Conservation (phyloP, 495 filamentous ascomycete genomes). For the Talaromyces borbonicus region DNA sequence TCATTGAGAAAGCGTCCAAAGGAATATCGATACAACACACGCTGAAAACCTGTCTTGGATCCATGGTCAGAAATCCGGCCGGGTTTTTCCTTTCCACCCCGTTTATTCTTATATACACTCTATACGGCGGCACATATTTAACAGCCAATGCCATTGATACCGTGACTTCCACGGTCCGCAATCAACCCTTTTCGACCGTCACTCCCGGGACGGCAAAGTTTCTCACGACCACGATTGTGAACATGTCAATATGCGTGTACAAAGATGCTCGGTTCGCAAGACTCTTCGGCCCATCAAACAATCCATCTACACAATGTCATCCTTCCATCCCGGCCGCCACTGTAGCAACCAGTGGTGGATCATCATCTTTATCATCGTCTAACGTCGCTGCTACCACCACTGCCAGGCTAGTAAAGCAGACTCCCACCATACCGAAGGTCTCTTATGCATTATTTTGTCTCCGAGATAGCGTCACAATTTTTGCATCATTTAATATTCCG, state of each 20-base stretch:
- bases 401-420: conserved; percentile 1
- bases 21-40: conserved; percentile 59
- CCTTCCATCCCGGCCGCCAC: conserved; percentile 27
- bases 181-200: conserved; percentile 46
- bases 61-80: conserved; percentile 59
- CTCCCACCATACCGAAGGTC: conserved; percentile 29
- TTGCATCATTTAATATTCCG: conserved; percentile 88
- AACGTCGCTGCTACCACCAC: conserved; percentile 11
- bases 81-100: conserved; percentile 67
- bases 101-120: conserved; percentile 75
- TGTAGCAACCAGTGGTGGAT: conserved; percentile 22
- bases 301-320: conserved; percentile 8
- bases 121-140: conserved; percentile 87
- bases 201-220: conserved; percentile 77
- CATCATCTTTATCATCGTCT: conserved; percentile 5
- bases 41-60: conserved; percentile 50
- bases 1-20: conserved; percentile 93
- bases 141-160: conserved; percentile 89
- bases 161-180: conserved; percentile 51
- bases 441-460: conserved; percentile 73
- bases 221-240: conserved; percentile 67
- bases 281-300: conserved; percentile 54
- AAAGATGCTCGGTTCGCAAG: conserved; percentile 83
- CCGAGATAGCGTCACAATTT: conserved; percentile 86
- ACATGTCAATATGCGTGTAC: conserved; percentile 84